Percentiles rank a stretch among this genome's conserved stretches.
Evolutionary conservation across 1,284 basidiomycete genomes (phyloP).

Genomic region (Pholiota adiposa): DNA sequence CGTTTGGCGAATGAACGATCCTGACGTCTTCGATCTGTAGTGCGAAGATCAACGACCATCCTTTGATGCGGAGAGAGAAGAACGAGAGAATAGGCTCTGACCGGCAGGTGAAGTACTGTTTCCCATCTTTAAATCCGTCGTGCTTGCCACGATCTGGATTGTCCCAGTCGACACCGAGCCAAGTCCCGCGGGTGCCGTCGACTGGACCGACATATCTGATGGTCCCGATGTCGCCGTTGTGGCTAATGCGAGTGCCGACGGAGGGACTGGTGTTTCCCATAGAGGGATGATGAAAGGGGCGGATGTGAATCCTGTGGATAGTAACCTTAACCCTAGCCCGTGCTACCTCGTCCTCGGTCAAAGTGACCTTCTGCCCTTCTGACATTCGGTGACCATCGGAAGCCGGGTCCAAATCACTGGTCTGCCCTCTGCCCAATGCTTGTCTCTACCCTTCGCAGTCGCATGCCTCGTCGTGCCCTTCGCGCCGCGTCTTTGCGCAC

Average conservation of each 20-base stretch:
- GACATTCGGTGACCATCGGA: slow-evolving; percentile 21
- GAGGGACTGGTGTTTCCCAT: slow-evolving; percentile 19
- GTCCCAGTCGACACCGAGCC: slow-evolving; percentile 98
- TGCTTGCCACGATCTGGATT: slow-evolving; percentile 85
- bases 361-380: slow-evolving; percentile 7
- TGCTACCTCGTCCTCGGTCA: slow-evolving; percentile 1
- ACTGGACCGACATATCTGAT: slow-evolving; percentile 76
- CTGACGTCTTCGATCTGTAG: slow-evolving; percentile 56
- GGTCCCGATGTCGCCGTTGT: slow-evolving; percentile 62
- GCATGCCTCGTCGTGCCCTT: slow-evolving; percentile 48
- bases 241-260: slow-evolving; percentile 54
- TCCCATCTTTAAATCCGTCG: slow-evolving; percentile 79
- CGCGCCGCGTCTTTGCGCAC: slow-evolving; percentile 51
- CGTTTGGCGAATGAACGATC: slow-evolving; percentile 77
- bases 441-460: slow-evolving; percentile 32
- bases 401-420: slow-evolving; percentile 17
- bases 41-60: slow-evolving; percentile 17
- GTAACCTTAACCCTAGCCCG: slow-evolving; percentile 28
- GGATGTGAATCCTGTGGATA: neutral
- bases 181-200: slow-evolving; percentile 66
- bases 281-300: neutral
- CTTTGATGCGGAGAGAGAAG: slow-evolving; percentile 8
- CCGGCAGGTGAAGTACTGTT: slow-evolving; percentile 81
- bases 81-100: slow-evolving; percentile 46
- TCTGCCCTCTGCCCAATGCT: slow-evolving; percentile 30